phyloP scores from a whole-genome alignment of 805 yeast species.

The Metschnikowia cerradonensis region DNA sequence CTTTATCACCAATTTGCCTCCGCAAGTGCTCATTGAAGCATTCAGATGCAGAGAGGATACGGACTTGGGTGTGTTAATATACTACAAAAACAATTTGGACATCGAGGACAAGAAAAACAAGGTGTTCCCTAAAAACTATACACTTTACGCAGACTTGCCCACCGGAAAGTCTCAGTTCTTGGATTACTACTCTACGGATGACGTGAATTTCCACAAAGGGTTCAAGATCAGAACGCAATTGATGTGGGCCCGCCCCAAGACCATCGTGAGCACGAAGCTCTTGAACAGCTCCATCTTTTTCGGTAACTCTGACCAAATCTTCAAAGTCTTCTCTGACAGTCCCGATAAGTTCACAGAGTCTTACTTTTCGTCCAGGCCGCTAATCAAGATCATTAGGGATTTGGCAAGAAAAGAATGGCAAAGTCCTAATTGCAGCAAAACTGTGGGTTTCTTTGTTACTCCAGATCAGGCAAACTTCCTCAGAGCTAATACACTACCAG shows the following conservation, averaged over 20 bases:
- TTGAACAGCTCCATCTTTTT: constrained; percentile 65
- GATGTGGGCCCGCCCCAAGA: constrained; percentile 82
- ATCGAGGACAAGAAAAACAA: constrained; percentile 66
- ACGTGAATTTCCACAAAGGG: constrained; percentile 66
- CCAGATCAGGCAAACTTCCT: constrained; percentile 70
- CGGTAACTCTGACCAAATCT: constrained; percentile 42
- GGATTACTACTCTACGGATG: constrained; percentile 67
- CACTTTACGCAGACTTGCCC: constrained; percentile 52
- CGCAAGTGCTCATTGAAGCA: constrained; percentile 80
- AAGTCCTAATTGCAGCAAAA: constrained; percentile 55
- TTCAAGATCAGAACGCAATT: constrained; percentile 78
- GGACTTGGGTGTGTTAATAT: constrained; percentile 72
- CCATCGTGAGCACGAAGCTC: constrained; percentile 71
- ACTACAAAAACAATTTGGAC: constrained; percentile 70
- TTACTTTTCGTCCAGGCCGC: constrained; percentile 44
- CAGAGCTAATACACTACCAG: constrained; percentile 72
- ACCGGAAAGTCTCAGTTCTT: constrained; percentile 49
- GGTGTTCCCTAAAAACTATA: constrained; percentile 60
- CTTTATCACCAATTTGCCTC: constrained; percentile 87
- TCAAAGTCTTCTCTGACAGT: constrained; percentile 44
- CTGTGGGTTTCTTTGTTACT: constrained; percentile 64
- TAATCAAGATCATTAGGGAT: constrained; percentile 73
- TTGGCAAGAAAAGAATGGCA: constrained; percentile 90
- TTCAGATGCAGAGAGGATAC: constrained; percentile 66
- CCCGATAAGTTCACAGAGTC: constrained; percentile 31